Base-by-base conservation (phyloP, 208 protist species). In the Wallacemonas collosoma region DNA sequence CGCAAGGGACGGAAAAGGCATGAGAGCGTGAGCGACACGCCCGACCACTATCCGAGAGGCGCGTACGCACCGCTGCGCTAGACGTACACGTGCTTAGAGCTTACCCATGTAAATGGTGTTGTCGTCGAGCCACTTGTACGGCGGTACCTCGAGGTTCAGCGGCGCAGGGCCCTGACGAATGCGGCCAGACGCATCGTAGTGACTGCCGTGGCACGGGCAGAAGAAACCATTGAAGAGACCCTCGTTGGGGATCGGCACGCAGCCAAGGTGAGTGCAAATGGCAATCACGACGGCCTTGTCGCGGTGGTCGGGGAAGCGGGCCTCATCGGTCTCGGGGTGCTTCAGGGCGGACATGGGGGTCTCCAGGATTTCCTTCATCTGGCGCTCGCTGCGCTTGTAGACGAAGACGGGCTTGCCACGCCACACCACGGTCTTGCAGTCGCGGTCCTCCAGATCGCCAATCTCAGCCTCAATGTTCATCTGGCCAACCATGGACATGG, bases 241-340 rank as follows among this genome's bases (percentile, higher is more conserved):
- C 68, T 95, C 93, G 76, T 98, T 98, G 45, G 87, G 87, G 68
- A 99, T 96, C 66, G 98, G 98, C 43, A 99, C 97, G 73, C 98
- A 99, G 78, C 98, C 98, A 11, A 99, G 87, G 84, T 99, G 98
- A 11, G 98, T 99, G 91, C 98, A 99, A 56, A 99, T 98, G 76
- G 98, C 98, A 74, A 99, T 93, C 3, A 99, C 80, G 45, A 99
- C 87, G 35, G 98, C 90, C 90, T 93, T 98, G 62, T 99, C 92
- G 56, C 86, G 85, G 61, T 92, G 80, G 69, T 87, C 76, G 11
- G 89, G 80, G 72, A 94, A 93, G 83, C 98, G 95, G 14, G 85
- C 86, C 57, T 87, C 85, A 70, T 99, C 98, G 5, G 90, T 91
- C 86, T 99, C 82, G 51, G 96, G 98, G 87, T 99, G 93, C 73